A percentile compares a stretch with the other conserved stretches of the same genome.
Evolutionary conservation across 805 yeast species (phyloP).

Genomic region (Candida takata): DNA sequence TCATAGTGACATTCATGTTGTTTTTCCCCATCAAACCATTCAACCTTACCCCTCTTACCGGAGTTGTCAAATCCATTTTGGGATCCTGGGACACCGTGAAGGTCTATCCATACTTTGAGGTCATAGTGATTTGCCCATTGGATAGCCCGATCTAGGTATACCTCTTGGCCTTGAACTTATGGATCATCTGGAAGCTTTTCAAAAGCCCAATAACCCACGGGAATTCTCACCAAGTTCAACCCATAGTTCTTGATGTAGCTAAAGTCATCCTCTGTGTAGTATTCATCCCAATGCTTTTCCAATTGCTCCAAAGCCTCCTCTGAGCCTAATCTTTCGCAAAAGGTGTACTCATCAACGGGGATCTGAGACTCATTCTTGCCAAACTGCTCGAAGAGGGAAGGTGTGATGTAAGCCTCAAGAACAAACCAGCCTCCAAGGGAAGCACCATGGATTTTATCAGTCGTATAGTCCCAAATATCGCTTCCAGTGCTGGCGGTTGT

Average conservation of each 20-base stretch:
- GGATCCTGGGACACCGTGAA: conserved; percentile 80
- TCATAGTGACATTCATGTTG: conserved; percentile 41
- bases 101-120: conserved; percentile 64
- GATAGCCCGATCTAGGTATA: conserved; percentile 56
- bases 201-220: conserved; percentile 78
- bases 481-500: no score
- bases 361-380: conserved; percentile 29
- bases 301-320: conserved; percentile 37
- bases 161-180: conserved; percentile 58
- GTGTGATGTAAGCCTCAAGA: conserved; percentile 65
- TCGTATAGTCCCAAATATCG: conserved; percentile 19
- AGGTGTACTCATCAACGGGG: conserved; percentile 58
- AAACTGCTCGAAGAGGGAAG: conserved; percentile 44
- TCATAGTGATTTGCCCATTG: conserved; percentile 58
- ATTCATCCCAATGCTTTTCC: conserved; percentile 48
- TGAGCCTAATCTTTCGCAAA: conserved; percentile 42
- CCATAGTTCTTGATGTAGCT: conserved; percentile 43
- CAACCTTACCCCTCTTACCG: conserved; percentile 46
- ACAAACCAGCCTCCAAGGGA: conserved; percentile 70
- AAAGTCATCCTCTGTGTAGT: conserved; percentile 55
- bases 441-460: conserved; percentile 32
- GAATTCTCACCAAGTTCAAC: conserved; percentile 65
- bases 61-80: conserved; percentile 85
- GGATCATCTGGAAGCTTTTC: conserved; percentile 41
- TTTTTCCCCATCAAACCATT: conserved; percentile 35